Base-by-base conservation (phyloP, 805 yeast genomes). In the Candida silvicultrix region DNA sequence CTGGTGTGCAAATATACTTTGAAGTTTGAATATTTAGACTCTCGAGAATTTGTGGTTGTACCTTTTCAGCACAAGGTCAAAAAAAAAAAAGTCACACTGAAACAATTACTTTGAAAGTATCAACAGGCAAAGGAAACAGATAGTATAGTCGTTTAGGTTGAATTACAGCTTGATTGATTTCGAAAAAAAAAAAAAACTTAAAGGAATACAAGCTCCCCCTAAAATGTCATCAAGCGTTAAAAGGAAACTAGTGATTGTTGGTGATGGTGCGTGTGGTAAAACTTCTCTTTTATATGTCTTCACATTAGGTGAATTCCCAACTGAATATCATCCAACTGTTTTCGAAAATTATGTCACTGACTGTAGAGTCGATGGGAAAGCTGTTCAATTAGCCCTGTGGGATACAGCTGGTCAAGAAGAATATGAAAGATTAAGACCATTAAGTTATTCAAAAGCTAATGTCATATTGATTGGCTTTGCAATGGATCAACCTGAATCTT, bases 391-490 rank as follows among this genome's bases (percentile, higher is more conserved):
- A 46, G 90, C 95, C 2, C 67, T 89, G 22, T 89, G 97, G 97
- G 97, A 89, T 62, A 89, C 97, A 1, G 97, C 97, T 4, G 97
- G 97, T 2, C 97, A 89, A 66, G 97, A 89, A 68, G 97, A 89
- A 65, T 89, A 89, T 62, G 97, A 89, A 55, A 70, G 97, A 48
- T 69, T 90, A 48, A 77, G 97, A 50, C 97, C 97, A 0, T 69
- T 90, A 52, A 85, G 95, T 20, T 90, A 90, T 59, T 78, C 90
- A 11, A 84, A 87, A 56, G 95, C 97, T 2, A 86, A 90, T 63
- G 85, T 87, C 46, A 83, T 90, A 44, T 68, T 89, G 45, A 83
- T 89, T 45, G 97, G 92, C 0, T 90, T 86, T 67, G 88, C 97
- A 0, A 70, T 89, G 18, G 87, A 90, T 62, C 81, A 80, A 23